Evolutionary conservation across 2,329 filamentous ascomycete genomes (phyloP).

Genomic region (Ascocoryne sarcoides): DNA sequence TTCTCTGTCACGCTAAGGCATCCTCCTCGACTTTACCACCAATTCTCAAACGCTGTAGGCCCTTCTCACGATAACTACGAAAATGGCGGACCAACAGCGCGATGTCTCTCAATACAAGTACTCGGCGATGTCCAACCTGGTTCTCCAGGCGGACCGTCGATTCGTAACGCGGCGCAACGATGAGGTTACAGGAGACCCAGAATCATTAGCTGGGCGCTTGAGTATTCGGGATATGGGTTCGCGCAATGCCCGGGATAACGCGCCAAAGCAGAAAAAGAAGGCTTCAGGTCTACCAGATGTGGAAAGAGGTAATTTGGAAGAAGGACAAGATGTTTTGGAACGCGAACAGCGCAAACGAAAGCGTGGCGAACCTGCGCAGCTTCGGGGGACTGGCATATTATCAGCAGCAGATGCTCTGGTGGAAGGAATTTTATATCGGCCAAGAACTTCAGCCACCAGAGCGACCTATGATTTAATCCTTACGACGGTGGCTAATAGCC

Average conservation of each 20-base stretch:
- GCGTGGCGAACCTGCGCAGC: constrained; percentile 59
- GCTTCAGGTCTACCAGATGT: constrained; percentile 57
- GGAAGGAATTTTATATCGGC: constrained; percentile 86
- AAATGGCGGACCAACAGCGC: constrained; percentile 66
- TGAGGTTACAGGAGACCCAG: constrained; percentile 92
- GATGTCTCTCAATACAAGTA: constrained; percentile 98
- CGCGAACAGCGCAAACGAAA: constrained; percentile 83
- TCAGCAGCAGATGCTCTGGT: constrained; percentile 79
- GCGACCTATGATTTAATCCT: constrained; percentile 92
- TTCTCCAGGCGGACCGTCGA: constrained; percentile 97
- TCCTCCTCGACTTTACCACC: neutral
- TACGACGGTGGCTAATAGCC: constrained; percentile 76
- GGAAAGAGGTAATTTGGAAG: constrained; percentile 65
- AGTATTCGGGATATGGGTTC: constrained; percentile 93
- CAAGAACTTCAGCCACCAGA: constrained; percentile 81
- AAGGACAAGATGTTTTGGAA: constrained; percentile 75
- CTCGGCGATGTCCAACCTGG: constrained; percentile 99
- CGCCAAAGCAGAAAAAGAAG: constrained; percentile 71
- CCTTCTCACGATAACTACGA: constrained; percentile 16
- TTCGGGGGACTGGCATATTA: constrained; percentile 67
- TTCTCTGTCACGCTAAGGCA: constrained; percentile 4
- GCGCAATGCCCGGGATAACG: constrained; percentile 68
- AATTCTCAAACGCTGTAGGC: constrained; percentile 1
- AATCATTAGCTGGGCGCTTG: constrained; percentile 90
- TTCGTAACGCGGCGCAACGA: constrained; percentile 89